phyloP scores from a whole-genome alignment of 169 alveolate genomes.

The Plasmodium falciparum region DNA sequence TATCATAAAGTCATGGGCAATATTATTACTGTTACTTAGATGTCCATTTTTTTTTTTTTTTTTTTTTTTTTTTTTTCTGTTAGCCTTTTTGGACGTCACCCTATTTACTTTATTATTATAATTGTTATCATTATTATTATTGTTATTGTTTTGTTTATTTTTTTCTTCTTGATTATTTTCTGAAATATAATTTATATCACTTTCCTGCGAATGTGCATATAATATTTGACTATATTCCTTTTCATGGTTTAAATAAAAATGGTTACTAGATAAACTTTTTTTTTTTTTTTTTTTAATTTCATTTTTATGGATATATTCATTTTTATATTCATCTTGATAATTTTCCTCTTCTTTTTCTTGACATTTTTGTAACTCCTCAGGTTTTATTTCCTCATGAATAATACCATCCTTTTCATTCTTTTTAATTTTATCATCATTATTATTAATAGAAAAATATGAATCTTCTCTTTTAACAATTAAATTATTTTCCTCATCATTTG shows the following conservation, averaged over 20 bases:
- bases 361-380: background rate
- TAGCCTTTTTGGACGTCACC: background rate
- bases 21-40: background rate
- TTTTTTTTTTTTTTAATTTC: conserved; percentile 5
- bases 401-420: background rate
- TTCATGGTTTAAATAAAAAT: too few species aligned
- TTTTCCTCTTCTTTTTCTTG: background rate
- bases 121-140: too few species aligned
- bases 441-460: background rate
- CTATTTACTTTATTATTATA: background rate
- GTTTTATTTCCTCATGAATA: background rate
- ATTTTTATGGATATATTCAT: background rate
- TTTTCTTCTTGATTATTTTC: too few species aligned
- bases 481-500: background rate
- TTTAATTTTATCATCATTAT: background rate
- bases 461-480: too few species aligned
- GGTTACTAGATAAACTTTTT: background rate
- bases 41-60: background rate
- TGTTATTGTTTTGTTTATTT: too few species aligned
- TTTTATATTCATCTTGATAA: background rate
- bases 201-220: too few species aligned
- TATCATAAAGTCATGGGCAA: conserved; percentile 32
- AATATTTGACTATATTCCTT: too few species aligned
- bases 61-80: background rate
- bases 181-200: too few species aligned